Evolutionary conservation across 1,284 basidiomycete genomes (phyloP).

Genomic region (Earliella scabrosa): DNA sequence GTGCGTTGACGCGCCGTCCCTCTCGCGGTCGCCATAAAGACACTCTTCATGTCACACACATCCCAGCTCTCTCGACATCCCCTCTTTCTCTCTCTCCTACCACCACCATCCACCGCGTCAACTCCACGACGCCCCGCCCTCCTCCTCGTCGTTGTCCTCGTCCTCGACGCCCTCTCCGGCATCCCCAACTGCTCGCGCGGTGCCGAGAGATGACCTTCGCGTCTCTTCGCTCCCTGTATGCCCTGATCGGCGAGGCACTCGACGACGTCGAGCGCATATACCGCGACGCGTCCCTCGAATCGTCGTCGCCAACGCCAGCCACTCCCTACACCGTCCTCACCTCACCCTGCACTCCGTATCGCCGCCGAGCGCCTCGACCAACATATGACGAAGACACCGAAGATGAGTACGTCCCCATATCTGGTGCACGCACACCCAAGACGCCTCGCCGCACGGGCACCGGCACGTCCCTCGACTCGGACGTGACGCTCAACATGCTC

Average conservation of each 20-base stretch:
- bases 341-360: conserved; percentile 19
- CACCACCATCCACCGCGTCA: not conserved
- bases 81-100: not conserved
- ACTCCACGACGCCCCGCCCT: too few species aligned
- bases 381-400: conserved; percentile 8
- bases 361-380: not conserved
- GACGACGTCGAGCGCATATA: conserved; percentile 71
- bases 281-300: conserved; percentile 28
- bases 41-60: conserved; percentile 10
- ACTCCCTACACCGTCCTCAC: conserved; percentile 24
- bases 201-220: conserved; percentile 54
- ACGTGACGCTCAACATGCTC: conserved; percentile 28
- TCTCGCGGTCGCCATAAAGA: conserved; percentile 10
- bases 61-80: too few species aligned
- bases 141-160: not conserved
- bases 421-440: conserved; percentile 11
- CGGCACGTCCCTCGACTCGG: conserved; percentile 6
- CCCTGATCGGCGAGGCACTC: conserved; percentile 68
- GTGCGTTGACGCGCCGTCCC: not conserved
- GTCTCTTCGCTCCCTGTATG: conserved; percentile 62
- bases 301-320: conserved; percentile 33
- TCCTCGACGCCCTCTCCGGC: not conserved
- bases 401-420: not conserved
- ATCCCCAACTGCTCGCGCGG: not conserved
- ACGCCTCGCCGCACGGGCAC: conserved; percentile 13